Evolutionary conservation across 192 early-diverging fungal species (phyloP).

Genomic region (Rhizoclosmatium globosum): DNA sequence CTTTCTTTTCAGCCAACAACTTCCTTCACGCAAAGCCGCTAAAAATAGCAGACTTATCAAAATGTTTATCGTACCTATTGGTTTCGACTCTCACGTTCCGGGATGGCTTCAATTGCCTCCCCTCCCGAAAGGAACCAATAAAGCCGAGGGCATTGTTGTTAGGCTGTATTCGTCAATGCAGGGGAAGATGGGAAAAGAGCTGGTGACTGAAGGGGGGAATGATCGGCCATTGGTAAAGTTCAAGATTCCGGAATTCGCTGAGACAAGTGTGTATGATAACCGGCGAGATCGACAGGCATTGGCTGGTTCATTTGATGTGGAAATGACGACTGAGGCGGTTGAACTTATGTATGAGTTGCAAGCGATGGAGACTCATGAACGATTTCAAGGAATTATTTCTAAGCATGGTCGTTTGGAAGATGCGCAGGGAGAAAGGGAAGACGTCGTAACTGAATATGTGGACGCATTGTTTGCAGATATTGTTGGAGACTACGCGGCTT

Average conservation of each 20-base stretch:
- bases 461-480: not conserved
- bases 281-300: not conserved
- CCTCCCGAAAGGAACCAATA: not conserved
- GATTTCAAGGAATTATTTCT: conserved; percentile 5
- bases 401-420: not conserved
- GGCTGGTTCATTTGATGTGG: not conserved
- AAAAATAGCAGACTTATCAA: not conserved
- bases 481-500: not conserved
- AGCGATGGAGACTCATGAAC: not conserved
- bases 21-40: not conserved
- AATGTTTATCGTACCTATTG: not conserved
- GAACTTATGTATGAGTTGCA: not conserved
- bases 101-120: not conserved
- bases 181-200: not conserved
- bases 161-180: not conserved
- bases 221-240: not conserved
- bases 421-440: not conserved
- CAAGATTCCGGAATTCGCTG: conserved; percentile 3
- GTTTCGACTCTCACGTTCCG: conserved; percentile 1
- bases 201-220: not conserved
- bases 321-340: not conserved
- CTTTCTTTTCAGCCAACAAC: not conserved
- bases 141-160: conserved; percentile 7
- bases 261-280: not conserved
- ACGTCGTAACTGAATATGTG: not conserved